Evolutionary conservation across 129 eudicot species (phyloP).

Genomic region (Flaveria bidentis): DNA sequence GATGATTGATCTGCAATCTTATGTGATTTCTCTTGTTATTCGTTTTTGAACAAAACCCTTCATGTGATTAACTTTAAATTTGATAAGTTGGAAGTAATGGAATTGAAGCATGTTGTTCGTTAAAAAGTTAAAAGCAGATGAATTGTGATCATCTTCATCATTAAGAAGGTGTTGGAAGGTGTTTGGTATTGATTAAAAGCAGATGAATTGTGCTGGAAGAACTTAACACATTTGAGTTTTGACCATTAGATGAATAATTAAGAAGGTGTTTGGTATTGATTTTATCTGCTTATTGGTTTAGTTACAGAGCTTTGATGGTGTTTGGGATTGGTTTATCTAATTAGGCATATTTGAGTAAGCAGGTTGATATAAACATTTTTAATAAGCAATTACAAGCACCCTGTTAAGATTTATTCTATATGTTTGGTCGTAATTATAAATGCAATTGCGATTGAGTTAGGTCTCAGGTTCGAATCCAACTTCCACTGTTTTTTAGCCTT

Average conservation of each 20-base stretch:
- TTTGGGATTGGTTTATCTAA: not conserved
- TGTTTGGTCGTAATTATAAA: too few species aligned
- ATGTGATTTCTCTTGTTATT: not conserved
- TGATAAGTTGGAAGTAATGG: slow-evolving; percentile 3
- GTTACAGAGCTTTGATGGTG: not conserved
- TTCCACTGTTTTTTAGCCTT: too few species aligned
- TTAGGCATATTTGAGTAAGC: not conserved
- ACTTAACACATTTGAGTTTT: slow-evolving; percentile 6
- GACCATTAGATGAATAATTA: not conserved
- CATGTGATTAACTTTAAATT: not conserved
- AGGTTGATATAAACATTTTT: not conserved
- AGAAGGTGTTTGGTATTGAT: not conserved
- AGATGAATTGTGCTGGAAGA: slow-evolving; percentile 12
- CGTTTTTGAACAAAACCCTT: not conserved
- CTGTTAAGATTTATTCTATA: too few species aligned
- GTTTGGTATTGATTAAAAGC: too few species aligned
- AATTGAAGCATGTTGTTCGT: not conserved
- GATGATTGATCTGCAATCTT: slow-evolving; percentile 1
- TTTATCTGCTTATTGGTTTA: not conserved
- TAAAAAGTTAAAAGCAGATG: slow-evolving; percentile 5
- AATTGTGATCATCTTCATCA: too few species aligned
- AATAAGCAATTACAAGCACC: not conserved
- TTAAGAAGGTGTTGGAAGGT: too few species aligned
- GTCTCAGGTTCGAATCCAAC: too few species aligned
- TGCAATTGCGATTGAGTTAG: too few species aligned